A percentile compares a stretch with the other conserved stretches of the same genome.
Evolutionary conservation across 352 stramenopile genomes (phyloP).

Genomic region (Phytophthora crassamura): DNA sequence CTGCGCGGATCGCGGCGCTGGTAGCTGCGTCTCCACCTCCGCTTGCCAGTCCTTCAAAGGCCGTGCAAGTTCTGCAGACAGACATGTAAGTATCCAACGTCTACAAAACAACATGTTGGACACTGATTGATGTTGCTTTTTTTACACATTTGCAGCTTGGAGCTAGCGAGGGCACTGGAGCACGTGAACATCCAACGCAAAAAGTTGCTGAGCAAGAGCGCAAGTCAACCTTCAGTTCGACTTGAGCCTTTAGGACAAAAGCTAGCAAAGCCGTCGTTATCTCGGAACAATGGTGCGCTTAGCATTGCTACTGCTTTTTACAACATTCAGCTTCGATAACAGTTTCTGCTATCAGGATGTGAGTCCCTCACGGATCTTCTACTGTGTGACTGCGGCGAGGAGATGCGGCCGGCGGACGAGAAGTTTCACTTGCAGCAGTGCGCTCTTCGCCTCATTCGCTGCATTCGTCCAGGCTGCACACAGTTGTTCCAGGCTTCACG

Average conservation of each 20-base stretch:
- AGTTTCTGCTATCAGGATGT: conserved; percentile 15
- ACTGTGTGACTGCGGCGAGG: conserved; percentile 63
- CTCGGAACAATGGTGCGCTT: conserved; percentile 12
- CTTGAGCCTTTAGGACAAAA: conserved; percentile 9
- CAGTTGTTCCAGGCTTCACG: conserved; percentile 39
- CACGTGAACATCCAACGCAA: conserved; percentile 43
- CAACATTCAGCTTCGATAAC: not conserved
- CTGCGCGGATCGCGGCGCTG: conserved; percentile 37
- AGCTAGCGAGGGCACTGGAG: conserved; percentile 45
- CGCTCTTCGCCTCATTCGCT: conserved; percentile 47
- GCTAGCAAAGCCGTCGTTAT: conserved; percentile 4
- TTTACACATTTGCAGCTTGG: conserved; percentile 28
- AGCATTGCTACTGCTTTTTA: no score
- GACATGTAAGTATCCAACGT: conserved; percentile 18
- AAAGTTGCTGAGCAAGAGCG: conserved; percentile 39
- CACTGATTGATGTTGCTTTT: not conserved
- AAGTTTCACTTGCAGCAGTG: conserved; percentile 52
- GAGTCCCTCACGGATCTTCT: conserved; percentile 34
- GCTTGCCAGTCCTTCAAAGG: conserved; percentile 17
- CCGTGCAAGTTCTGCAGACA: conserved; percentile 17
- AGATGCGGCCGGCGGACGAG: conserved; percentile 44
- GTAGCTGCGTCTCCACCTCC: not conserved
- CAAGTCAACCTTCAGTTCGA: conserved; percentile 28
- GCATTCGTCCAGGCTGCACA: conserved; percentile 51
- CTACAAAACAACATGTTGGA: not conserved